phyloP scores from a whole-genome alignment of 1,284 basidiomycete genomes.

The Pterula multifida region DNA sequence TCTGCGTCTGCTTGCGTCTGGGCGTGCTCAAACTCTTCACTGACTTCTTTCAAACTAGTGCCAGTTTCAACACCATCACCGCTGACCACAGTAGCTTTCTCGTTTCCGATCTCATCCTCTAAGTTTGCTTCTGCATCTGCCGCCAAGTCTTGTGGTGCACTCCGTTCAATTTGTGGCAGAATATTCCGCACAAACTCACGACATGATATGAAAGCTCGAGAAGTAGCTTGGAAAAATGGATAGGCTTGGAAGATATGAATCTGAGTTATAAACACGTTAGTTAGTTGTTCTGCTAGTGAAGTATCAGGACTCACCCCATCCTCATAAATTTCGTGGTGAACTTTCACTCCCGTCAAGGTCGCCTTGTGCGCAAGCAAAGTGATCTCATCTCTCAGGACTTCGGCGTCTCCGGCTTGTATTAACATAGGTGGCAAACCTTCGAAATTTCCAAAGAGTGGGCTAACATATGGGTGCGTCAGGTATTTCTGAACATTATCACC shows the following conservation, averaged over 20 bases:
- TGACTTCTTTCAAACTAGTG: constrained; percentile 24
- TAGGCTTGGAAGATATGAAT: constrained; percentile 89
- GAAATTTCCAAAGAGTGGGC: constrained; percentile 91
- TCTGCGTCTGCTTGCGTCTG: constrained; percentile 14
- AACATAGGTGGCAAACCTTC: constrained; percentile 81
- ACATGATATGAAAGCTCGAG: constrained; percentile 67
- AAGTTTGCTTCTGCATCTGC: constrained; percentile 43
- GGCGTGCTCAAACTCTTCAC: constrained; percentile 21
- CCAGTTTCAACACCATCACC: constrained; percentile 49
- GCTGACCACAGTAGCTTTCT: constrained; percentile 47
- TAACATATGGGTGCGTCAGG: constrained; percentile 92
- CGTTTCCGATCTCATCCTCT: constrained; percentile 54
- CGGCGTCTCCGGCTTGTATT: constrained; percentile 90
- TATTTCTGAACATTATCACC: constrained; percentile 78
- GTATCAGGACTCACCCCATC: constrained; percentile 60
- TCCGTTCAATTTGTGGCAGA: constrained; percentile 36
- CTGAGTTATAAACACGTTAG: constrained; percentile 21
- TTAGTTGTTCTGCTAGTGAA: constrained; percentile 4
- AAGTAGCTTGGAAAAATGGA: constrained; percentile 68
- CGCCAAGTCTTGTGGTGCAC: constrained; percentile 37
- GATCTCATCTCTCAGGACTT: constrained; percentile 88
- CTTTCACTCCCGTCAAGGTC: constrained; percentile 74
- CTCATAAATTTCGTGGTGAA: constrained; percentile 88
- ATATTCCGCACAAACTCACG: constrained; percentile 60
- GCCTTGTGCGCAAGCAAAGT: constrained; percentile 94